A percentile compares a stretch with the other conserved stretches of the same genome.
Evolutionary conservation across 2,329 filamentous ascomycete species (phyloP).

Genomic region (Talaromyces piceae): DNA sequence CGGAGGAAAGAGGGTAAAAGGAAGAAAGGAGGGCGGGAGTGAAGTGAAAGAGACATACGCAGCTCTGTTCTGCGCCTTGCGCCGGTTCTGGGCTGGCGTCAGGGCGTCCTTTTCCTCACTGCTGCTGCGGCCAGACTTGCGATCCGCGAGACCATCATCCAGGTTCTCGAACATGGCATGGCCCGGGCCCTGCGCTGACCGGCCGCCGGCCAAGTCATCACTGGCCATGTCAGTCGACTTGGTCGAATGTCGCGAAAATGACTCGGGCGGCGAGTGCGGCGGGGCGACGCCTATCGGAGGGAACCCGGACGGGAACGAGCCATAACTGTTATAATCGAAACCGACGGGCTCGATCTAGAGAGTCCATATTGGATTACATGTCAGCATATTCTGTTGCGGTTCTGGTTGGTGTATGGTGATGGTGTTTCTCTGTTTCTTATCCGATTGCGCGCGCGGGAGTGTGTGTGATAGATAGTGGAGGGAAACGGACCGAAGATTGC

Average conservation of each 20-base stretch:
- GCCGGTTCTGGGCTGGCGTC: conserved; percentile 50
- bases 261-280: conserved; percentile 29
- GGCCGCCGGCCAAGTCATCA: conserved; percentile 17
- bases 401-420: too few relatives aligned
- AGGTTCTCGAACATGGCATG: conserved; percentile 20
- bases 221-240: conserved; percentile 19
- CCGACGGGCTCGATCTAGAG: conserved; percentile 12
- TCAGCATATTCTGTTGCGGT: too few relatives aligned
- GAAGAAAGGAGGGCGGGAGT: not conserved
- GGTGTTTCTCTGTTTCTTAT: too few relatives aligned
- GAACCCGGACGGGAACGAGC: conserved; percentile 32
- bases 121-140: conserved; percentile 36
- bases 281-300: not conserved
- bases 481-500: conserved; percentile 27
- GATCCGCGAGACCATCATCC: conserved; percentile 20
- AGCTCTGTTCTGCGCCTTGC: conserved; percentile 66
- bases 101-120: conserved; percentile 49
- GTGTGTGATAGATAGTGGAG: too few relatives aligned
- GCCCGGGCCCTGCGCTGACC: too few relatives aligned
- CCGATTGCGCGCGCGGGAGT: too few relatives aligned
- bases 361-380: not conserved
- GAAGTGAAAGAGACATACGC: conserved; percentile 49
- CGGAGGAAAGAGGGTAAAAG: not conserved
- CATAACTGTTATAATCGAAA: conserved; percentile 30
- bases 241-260: conserved; percentile 25